Base-by-base conservation (phyloP, 2,329 filamentous ascomycete species). In the Aspergillus sp. region DNA sequence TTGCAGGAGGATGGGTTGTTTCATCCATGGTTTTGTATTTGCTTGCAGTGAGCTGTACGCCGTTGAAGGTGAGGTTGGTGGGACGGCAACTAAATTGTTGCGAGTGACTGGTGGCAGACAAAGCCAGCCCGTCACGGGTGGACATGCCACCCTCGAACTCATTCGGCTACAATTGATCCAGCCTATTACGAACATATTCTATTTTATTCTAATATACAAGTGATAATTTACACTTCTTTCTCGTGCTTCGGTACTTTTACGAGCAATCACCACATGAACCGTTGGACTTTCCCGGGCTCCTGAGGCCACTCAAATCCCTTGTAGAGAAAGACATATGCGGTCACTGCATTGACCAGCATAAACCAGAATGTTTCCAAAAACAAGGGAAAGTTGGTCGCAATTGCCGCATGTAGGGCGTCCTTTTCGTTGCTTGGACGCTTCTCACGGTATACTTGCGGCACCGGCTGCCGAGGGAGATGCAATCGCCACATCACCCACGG, bases 401-500 rank as follows among this genome's bases (percentile, higher is more conserved):
- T 42, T 22, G 68, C 60, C 7, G 64, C 60, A 8, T 58, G 58
- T 10, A 65, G 63, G 30, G 61, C 61, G 32, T 63, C 60, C 11
- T 56, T 52, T 16, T 63, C 61, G 43, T 56, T 49, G 14, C 58
- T 44, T 1, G 60, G 56, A 16, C 64, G 60, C 49, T 61, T 60
- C 30, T 66, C 52, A 14, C 66, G 65, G 51, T 67, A 66, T 19
- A 57, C 54, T 3, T 64, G 53, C 13, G 67, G 65, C 36, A 61
- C 65, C 46, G 47, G 78, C 70, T 64, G 59, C 6, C 62, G 60
- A 0, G 90, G 90, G 0, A 95, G 74, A 63, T 95, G 82, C 7
- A 97, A 73, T 1, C 94, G 82, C 90, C 92, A 97, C 63, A 96
- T 85, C 8, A 96, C 82, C 90, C 91, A 99, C 0, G 93, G 92